Evolutionary conservation across 331 rosid species (phyloP).

Genomic region (Phaseolus coccineus): DNA sequence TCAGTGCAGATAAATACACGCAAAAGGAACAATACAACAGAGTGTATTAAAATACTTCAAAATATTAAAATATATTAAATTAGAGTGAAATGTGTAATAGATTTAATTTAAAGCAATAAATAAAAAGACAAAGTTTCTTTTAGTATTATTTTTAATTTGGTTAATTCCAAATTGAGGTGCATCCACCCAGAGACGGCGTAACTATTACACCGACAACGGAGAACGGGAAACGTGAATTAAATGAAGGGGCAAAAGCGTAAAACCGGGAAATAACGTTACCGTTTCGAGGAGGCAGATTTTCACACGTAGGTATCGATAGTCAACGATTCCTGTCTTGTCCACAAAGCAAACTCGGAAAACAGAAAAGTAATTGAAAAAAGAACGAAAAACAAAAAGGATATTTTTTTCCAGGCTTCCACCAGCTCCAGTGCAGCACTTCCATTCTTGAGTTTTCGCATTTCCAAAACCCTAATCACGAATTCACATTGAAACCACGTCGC

Average conservation of each 20-base stretch:
- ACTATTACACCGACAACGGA: constrained; percentile 1
- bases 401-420: constrained; percentile 2
- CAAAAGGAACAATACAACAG: background rate
- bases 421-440: constrained; percentile 7
- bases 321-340: constrained; percentile 57
- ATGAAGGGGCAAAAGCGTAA: constrained; percentile 16
- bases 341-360: constrained; percentile 48
- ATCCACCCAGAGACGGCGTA: too few species aligned
- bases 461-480: constrained; percentile 48
- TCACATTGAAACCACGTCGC: constrained; percentile 39
- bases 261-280: background rate
- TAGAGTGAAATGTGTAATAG: background rate
- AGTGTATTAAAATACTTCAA: background rate
- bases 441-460: background rate
- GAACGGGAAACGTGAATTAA: background rate
- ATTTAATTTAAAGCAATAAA: background rate
- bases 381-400: background rate
- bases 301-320: constrained; percentile 22
- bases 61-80: background rate
- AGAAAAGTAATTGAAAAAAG: background rate
- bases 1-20: background rate
- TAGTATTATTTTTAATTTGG: background rate
- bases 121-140: background rate
- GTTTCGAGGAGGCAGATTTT: constrained; percentile 7
- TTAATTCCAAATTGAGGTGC: background rate